A percentile compares a stretch with the other conserved stretches of the same genome.
Conservation (phyloP, 2,329 filamentous ascomycete genomes). For the Pyrenophora seminiperda region DNA sequence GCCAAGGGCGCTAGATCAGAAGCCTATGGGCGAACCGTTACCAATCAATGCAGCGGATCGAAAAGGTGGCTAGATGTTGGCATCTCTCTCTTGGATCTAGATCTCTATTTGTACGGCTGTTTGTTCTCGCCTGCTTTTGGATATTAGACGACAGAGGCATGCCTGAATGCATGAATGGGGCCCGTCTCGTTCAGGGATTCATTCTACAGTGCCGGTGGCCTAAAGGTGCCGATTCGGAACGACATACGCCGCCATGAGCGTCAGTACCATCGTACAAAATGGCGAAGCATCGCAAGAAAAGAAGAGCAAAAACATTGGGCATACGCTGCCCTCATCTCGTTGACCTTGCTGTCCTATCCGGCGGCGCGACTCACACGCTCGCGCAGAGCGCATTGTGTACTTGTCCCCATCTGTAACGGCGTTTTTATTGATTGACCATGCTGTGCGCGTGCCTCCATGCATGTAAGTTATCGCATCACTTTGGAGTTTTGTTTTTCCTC, state of each 20-base stretch:
- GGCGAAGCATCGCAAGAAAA: not conserved
- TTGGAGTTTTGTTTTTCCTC: conserved; percentile 23
- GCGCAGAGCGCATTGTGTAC: conserved; percentile 10
- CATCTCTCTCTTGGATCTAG: not conserved
- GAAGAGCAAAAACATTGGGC: not conserved
- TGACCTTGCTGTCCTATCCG: conserved; percentile 12
- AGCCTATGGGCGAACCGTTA: conserved; percentile 48
- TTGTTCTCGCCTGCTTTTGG: conserved; percentile 1
- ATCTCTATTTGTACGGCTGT: not conserved
- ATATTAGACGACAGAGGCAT: conserved; percentile 2
- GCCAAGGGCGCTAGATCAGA: conserved; percentile 38
- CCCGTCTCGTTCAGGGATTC: not conserved
- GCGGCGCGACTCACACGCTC: conserved; percentile 9
- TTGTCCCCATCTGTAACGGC: conserved; percentile 5
- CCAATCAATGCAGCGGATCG: conserved; percentile 53
- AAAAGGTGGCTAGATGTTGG: conserved; percentile 50
- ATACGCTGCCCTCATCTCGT: conserved; percentile 1
- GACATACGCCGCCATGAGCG: not conserved
- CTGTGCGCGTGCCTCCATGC: conserved; percentile 9
- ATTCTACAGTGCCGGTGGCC: not conserved
- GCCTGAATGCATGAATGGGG: not conserved
- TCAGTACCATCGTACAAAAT: not conserved
- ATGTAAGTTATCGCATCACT: conserved; percentile 24
- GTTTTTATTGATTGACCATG: conserved; percentile 7
- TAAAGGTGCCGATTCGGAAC: not conserved